Evolutionary conservation across 2,329 filamentous ascomycete genomes (phyloP).

Genomic region (Ceratocystis variospora): DNA sequence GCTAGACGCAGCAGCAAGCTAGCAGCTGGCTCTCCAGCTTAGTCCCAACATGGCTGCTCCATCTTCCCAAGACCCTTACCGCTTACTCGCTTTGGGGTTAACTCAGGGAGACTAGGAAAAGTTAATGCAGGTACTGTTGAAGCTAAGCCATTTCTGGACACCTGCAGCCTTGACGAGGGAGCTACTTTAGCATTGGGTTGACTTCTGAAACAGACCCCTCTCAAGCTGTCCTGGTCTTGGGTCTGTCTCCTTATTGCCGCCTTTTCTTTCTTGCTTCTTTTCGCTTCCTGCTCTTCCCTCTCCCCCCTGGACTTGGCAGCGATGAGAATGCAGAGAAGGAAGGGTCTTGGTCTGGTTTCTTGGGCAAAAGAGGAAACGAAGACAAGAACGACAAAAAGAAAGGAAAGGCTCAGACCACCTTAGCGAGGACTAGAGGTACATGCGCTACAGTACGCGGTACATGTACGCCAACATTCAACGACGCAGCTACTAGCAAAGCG

Average conservation of each 20-base stretch:
- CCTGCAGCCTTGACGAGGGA: conserved; percentile 12
- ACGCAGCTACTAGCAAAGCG: too few relatives aligned
- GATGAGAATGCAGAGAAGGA: neutral
- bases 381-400: neutral
- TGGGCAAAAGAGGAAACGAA: neutral
- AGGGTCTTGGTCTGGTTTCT: neutral
- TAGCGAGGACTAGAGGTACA: neutral
- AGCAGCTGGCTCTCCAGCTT: neutral
- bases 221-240: neutral
- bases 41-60: neutral
- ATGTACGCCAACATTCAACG: neutral
- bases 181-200: conserved; percentile 4
- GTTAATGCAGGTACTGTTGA: conserved; percentile 14
- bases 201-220: conserved; percentile 13
- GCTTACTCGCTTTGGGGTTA: neutral
- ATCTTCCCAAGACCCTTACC: neutral
- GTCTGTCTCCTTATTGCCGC: neutral
- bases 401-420: neutral
- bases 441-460: neutral
- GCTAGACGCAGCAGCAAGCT: neutral
- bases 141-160: conserved; percentile 8
- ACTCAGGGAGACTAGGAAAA: neutral
- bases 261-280: neutral
- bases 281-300: neutral
- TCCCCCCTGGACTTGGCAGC: neutral